phyloP scores from a whole-genome alignment of 2,329 filamentous ascomycete species.

The Chrysoporthe puriensis region DNA sequence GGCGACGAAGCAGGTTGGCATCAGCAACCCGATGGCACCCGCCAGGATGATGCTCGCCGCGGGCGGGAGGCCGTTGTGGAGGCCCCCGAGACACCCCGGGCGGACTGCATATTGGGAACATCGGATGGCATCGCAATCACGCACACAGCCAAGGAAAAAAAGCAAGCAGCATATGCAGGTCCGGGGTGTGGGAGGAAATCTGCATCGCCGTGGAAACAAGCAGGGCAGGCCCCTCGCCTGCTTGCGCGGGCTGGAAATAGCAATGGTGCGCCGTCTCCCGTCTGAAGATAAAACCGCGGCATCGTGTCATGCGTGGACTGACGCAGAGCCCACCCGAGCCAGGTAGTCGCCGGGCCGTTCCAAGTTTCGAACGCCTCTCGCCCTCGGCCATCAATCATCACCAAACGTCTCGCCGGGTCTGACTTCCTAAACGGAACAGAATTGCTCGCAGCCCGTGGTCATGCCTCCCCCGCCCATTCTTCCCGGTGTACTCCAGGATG shows the following conservation, averaged over 20 bases:
- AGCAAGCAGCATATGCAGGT: not conserved
- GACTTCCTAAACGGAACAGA: slow-evolving; percentile 16
- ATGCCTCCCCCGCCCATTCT: not conserved
- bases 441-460: slow-evolving; percentile 2
- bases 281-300: slow-evolving; percentile 11
- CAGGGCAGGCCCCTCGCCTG: not conserved
- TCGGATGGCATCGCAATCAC: not conserved
- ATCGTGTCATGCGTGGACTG: slow-evolving; percentile 23
- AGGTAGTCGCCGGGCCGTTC: slow-evolving; percentile 5
- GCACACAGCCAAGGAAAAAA: not conserved
- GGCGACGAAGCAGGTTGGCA: not conserved
- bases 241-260: not conserved
- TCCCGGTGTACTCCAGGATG: slow-evolving; percentile 16
- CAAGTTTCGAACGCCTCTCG: slow-evolving; percentile 1
- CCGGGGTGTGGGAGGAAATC: no score
- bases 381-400: not conserved
- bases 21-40: not conserved
- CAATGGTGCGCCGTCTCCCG: not conserved
- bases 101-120: not conserved
- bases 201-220: no score
- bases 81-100: no score
- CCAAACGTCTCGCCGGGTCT: slow-evolving; percentile 18
- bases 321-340: slow-evolving; percentile 2
- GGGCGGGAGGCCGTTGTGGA: no score
- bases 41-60: not conserved